These are phyloP conservation scores for Sequoia sempervirens DNA, from an alignment of 75 land plant genomes.

Conservation along the genomic window DNA sequence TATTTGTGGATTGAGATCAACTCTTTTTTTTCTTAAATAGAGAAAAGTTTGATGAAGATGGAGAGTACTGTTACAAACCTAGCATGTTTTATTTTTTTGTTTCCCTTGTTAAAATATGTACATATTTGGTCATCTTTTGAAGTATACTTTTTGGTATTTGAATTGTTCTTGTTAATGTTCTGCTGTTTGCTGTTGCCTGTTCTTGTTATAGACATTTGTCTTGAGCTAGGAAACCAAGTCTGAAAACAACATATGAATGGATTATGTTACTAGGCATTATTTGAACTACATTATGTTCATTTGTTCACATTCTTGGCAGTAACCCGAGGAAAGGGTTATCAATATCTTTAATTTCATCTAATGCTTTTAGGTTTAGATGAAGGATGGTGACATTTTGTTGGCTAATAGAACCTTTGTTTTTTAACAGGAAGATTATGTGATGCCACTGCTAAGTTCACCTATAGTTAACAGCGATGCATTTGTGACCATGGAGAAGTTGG, in stretches of 20 bases:
- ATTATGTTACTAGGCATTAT: background rate
- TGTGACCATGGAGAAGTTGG: conserved; percentile 71
- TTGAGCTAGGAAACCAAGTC: background rate
- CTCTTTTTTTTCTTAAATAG: background rate
- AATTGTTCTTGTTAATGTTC: background rate
- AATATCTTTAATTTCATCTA: background rate
- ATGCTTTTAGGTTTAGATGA: background rate
- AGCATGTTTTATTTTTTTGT: background rate
- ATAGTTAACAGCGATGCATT: conserved; percentile 77
- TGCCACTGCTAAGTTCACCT: conserved; percentile 72
- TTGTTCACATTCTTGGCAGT: background rate
- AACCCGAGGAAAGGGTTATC: background rate
- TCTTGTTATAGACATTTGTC: background rate
- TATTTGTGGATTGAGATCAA: background rate
- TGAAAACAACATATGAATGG: background rate
- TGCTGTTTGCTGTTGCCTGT: background rate
- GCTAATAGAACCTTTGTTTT: background rate
- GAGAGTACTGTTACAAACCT: background rate
- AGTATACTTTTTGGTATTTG: background rate
- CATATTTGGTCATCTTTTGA: background rate
- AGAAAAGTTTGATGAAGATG: background rate
- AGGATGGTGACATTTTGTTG: background rate
- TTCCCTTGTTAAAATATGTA: background rate
- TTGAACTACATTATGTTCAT: background rate
- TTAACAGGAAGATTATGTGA: conserved; percentile 70